These are phyloP conservation scores for Lanmaoa rubissima DNA, from an alignment of 768 basidiomycete species.

Conservation along the genomic window DNA sequence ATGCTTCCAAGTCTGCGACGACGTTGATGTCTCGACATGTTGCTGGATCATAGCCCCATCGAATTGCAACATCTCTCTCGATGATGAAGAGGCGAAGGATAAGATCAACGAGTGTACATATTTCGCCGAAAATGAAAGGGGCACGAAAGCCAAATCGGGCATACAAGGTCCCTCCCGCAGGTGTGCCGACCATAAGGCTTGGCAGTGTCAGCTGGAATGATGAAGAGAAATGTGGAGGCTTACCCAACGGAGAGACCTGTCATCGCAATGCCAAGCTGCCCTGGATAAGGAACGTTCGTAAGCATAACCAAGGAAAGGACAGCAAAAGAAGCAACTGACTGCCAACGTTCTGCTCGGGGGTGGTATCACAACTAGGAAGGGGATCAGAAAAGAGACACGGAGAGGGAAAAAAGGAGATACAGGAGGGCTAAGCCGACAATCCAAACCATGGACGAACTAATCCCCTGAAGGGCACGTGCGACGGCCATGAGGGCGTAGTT, in stretches of 20 bases:
- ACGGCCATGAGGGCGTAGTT: constrained; percentile 55
- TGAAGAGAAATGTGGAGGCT: neutral
- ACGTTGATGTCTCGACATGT: constrained; percentile 11
- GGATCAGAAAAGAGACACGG: constrained; percentile 7
- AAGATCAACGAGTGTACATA: constrained; percentile 48
- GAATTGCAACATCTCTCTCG: constrained; percentile 50
- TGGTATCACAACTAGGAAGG: constrained; percentile 50
- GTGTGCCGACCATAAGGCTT: constrained; percentile 55
- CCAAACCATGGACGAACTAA: constrained; percentile 62
- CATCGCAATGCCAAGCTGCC: constrained; percentile 62
- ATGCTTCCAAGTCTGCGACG: constrained; percentile 6
- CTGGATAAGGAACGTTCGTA: constrained; percentile 27
- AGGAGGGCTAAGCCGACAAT: constrained; percentile 59
- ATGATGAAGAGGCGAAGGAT: constrained; percentile 54
- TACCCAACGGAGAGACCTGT: constrained; percentile 56
- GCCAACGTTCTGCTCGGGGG: constrained; percentile 47
- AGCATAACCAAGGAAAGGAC: neutral
- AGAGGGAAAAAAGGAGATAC: constrained; percentile 31
- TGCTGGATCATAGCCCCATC: constrained; percentile 47
- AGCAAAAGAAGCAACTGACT: constrained; percentile 35
- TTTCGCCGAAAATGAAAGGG: constrained; percentile 55
- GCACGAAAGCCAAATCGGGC: constrained; percentile 55
- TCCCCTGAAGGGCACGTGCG: constrained; percentile 58
- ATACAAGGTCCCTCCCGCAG: constrained; percentile 56
- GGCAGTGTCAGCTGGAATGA: neutral